Conservation (phyloP, 495 filamentous ascomycete species). For the Massariosphaeria phaeospora region DNA sequence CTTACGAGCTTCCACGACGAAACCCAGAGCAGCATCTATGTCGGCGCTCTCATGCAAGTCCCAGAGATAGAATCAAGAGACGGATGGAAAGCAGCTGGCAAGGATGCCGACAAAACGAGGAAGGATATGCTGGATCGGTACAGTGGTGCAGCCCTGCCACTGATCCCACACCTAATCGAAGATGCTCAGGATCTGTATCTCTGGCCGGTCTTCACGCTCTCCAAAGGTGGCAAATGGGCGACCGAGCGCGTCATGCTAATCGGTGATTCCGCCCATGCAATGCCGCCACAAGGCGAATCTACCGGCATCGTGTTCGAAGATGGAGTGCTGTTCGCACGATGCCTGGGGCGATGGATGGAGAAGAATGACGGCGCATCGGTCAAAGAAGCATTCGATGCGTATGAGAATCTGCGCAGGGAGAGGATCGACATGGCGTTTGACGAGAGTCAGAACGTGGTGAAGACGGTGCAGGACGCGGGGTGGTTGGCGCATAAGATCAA, state of each 20-base stretch:
- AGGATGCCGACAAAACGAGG: slow-evolving; percentile 42
- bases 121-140: slow-evolving; percentile 48
- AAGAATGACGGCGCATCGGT: slow-evolving; percentile 36
- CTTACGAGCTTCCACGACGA: slow-evolving; percentile 50
- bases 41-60: slow-evolving; percentile 53
- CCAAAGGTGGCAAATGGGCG: slow-evolving; percentile 49
- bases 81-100: slow-evolving; percentile 46
- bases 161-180: slow-evolving; percentile 49
- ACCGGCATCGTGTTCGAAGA: slow-evolving; percentile 60
- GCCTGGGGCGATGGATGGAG: slow-evolving; percentile 41
- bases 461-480: slow-evolving; percentile 42
- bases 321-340: slow-evolving; percentile 52
- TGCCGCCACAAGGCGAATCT: slow-evolving; percentile 59
- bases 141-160: slow-evolving; percentile 42
- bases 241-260: slow-evolving; percentile 49
- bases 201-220: slow-evolving; percentile 57
- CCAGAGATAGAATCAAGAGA: slow-evolving; percentile 46
- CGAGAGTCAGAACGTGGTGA: slow-evolving; percentile 46
- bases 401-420: slow-evolving; percentile 48
- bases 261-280: slow-evolving; percentile 60
- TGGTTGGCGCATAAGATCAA: slow-evolving; percentile 42
- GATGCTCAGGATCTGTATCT: slow-evolving; percentile 52
- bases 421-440: slow-evolving; percentile 52
- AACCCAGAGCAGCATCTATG: slow-evolving; percentile 46
- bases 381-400: slow-evolving; percentile 47